Percentiles rank a stretch among this genome's conserved stretches.
Evolutionary conservation across 768 basidiomycete species (phyloP).

Genomic region (Clitopilus hobsonii): DNA sequence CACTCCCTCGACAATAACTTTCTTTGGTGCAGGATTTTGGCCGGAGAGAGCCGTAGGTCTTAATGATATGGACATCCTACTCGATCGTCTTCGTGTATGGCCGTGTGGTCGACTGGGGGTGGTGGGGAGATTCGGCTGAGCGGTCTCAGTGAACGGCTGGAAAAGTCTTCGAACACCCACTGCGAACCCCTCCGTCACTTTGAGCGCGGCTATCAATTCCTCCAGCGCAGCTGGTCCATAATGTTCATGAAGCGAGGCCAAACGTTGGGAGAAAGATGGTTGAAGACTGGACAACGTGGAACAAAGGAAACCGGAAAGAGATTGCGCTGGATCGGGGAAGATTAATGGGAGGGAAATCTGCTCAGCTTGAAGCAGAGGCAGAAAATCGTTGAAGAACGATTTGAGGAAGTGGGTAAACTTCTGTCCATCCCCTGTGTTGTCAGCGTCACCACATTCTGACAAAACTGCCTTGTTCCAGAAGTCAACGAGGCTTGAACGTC

Average conservation of each 20-base stretch:
- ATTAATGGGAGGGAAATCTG: conserved; percentile 72
- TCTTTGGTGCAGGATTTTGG: conserved; percentile 24
- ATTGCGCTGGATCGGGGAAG: conserved; percentile 78
- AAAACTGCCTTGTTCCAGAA: conserved; percentile 65
- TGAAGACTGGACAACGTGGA: conserved; percentile 75
- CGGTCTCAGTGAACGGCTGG: conserved; percentile 15
- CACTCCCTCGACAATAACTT: conserved; percentile 28
- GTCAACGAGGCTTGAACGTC: conserved; percentile 58
- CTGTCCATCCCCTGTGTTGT: conserved; percentile 20
- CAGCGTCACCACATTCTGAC: conserved; percentile 35
- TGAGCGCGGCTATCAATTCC: conserved; percentile 67
- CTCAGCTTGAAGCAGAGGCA: conserved; percentile 65
- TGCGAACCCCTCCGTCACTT: conserved; percentile 81
- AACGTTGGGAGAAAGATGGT: conserved; percentile 77
- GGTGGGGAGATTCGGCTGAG: background rate
- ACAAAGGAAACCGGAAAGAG: conserved; percentile 78
- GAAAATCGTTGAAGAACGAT: conserved; percentile 68
- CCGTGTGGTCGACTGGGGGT: conserved; percentile 7
- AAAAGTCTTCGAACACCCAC: conserved; percentile 36
- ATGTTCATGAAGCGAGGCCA: conserved; percentile 64
- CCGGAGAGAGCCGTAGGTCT: conserved; percentile 35
- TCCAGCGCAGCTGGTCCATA: conserved; percentile 60
- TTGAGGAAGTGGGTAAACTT: conserved; percentile 66
- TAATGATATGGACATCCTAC: conserved; percentile 51
- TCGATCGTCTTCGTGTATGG: conserved; percentile 49